phyloP scores from a whole-genome alignment of 306 rosid species.

The Castanea sativa region DNA sequence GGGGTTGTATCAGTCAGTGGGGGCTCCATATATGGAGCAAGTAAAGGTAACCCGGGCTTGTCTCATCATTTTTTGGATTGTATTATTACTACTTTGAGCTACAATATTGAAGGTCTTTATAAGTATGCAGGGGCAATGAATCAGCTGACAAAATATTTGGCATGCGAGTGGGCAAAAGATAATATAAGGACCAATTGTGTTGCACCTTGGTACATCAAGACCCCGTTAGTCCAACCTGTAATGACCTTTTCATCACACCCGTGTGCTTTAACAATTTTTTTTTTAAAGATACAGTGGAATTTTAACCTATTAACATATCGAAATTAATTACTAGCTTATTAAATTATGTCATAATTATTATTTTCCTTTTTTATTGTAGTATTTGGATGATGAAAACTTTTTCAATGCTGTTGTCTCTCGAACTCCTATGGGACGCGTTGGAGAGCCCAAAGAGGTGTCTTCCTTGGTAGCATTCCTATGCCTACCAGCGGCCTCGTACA shows the following conservation, averaged over 20 bases:
- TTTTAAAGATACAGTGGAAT: too few species aligned
- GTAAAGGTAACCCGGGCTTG: constrained; percentile 29
- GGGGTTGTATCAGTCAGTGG: background rate
- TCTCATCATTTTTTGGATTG: too few species aligned
- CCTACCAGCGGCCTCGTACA: too few species aligned
- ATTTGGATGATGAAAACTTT: constrained; percentile 3
- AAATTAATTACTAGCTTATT: background rate
- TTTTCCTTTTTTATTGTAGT: background rate
- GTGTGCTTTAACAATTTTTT: background rate
- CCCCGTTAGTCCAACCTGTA: constrained; percentile 24
- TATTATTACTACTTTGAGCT: too few species aligned
- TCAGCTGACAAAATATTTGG: constrained; percentile 4
- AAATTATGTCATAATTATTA: background rate
- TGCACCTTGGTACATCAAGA: constrained; percentile 47
- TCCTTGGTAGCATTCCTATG: too few species aligned
- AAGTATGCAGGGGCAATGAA: constrained; percentile 49
- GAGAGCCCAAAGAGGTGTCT: constrained; percentile 38
- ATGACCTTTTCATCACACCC: background rate
- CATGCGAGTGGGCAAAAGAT: constrained; percentile 67
- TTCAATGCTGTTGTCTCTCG: background rate
- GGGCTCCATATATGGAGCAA: constrained; percentile 25
- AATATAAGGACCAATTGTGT: constrained; percentile 50
- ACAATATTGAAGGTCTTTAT: too few species aligned
- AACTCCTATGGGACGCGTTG: constrained; percentile 36
- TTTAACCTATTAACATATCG: too few species aligned